These are phyloP conservation scores for Hygrophila difformis DNA, from an alignment of 257 asterid species.

Conservation along the genomic window DNA sequence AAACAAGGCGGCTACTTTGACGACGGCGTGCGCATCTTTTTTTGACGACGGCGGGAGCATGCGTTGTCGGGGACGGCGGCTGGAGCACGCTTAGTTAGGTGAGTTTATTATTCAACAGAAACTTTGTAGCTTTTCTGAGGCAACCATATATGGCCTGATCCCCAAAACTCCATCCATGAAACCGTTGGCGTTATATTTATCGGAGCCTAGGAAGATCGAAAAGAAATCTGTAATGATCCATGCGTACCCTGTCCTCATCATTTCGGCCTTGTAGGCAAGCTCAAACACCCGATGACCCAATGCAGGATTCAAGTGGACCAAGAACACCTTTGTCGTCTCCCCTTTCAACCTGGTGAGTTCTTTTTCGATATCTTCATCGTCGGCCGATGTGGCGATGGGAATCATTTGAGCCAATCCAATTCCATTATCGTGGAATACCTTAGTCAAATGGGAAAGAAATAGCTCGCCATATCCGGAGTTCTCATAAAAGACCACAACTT, in stretches of 20 bases:
- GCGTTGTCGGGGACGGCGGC: no score
- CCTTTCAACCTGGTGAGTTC: not conserved
- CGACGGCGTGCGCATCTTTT: no score
- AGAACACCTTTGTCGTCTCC: not conserved
- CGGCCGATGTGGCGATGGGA: not conserved
- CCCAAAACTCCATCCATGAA: not conserved
- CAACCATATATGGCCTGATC: no score
- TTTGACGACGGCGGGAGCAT: no score
- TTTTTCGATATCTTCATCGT: not conserved
- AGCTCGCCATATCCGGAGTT: slow-evolving; percentile 25
- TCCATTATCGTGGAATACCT: slow-evolving; percentile 20
- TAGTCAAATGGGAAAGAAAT: slow-evolving; percentile 22
- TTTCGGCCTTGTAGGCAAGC: not conserved
- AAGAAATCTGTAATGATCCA: not conserved
- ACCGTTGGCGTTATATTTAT: not conserved
- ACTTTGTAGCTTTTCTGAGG: no score
- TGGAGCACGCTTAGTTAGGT: no score
- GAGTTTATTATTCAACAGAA: no score
- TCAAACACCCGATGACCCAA: not conserved
- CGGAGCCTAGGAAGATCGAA: not conserved
- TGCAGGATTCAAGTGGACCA: not conserved
- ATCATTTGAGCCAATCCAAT: slow-evolving; percentile 10
- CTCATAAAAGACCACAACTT: slow-evolving; percentile 28
- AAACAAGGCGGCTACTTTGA: no score
- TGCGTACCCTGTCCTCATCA: not conserved